Percentiles rank a stretch among this genome's conserved stretches.
Conservation (phyloP, 2,329 filamentous ascomycete species). For the Scytalidium lignicola region DNA sequence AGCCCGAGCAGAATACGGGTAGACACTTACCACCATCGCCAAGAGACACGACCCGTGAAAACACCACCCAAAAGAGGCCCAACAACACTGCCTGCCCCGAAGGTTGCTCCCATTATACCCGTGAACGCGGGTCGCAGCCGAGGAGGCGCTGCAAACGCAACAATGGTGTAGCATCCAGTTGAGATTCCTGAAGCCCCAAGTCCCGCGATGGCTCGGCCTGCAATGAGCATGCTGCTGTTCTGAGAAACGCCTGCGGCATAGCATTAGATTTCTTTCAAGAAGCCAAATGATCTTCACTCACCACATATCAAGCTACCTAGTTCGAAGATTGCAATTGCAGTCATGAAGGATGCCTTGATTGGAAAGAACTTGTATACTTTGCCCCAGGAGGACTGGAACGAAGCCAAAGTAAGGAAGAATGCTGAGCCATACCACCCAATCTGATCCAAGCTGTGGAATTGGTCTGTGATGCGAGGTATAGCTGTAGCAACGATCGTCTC, state of each 20-base stretch:
- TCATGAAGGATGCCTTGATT: slow-evolving; percentile 20
- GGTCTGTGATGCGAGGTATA: slow-evolving; percentile 46
- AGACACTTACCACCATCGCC: slow-evolving; percentile 33
- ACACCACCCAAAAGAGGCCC: slow-evolving; percentile 26
- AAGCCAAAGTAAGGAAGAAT: slow-evolving; percentile 34
- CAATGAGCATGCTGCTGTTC: neutral
- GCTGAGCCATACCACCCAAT: slow-evolving; percentile 44
- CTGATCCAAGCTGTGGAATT: slow-evolving; percentile 44
- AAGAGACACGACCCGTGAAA: slow-evolving; percentile 26
- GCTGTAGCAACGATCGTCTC: slow-evolving; percentile 41
- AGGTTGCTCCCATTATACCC: slow-evolving; percentile 20
- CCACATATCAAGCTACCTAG: slow-evolving; percentile 28
- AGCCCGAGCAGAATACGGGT: slow-evolving; percentile 31
- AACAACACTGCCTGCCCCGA: slow-evolving; percentile 15
- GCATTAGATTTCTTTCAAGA: slow-evolving; percentile 15
- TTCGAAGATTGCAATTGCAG: slow-evolving; percentile 26
- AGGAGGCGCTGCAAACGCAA: slow-evolving; percentile 20
- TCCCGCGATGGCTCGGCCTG: slow-evolving; percentile 26
- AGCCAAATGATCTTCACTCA: too few species aligned
- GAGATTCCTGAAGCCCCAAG: slow-evolving; percentile 23
- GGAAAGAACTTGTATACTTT: slow-evolving; percentile 17
- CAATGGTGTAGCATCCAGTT: slow-evolving; percentile 26
- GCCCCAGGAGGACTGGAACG: slow-evolving; percentile 8
- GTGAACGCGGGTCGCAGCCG: slow-evolving; percentile 23
- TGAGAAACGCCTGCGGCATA: slow-evolving; percentile 11